Base-by-base conservation (phyloP, 2,329 filamentous ascomycete species). In the Cryphonectria japonica region DNA sequence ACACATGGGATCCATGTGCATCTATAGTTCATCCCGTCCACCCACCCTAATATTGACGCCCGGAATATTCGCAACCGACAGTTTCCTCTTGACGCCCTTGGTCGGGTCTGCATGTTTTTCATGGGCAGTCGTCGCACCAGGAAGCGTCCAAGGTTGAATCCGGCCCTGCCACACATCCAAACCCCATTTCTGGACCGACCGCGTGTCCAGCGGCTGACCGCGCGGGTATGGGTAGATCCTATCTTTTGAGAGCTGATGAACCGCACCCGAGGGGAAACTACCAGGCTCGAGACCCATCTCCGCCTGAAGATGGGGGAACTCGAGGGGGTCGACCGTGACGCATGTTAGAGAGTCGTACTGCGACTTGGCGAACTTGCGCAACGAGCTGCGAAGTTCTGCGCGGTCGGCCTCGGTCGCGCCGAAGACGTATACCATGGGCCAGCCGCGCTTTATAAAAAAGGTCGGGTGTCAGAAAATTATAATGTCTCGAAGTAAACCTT, bases 341-440 rank as follows among this genome's bases (percentile, higher is more conserved):
- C 77, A 76, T 5, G 79, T 82, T 54, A 83, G 72, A 11, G 76
- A 78, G 64, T 79, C 76, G 74, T 80, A 78, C 72, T 82, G 78
- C 34, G 69, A 74, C 22, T 73, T 74, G 2, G 80, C 80, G n/a
- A 82, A 78, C 43, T 71, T 75, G 67, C 73, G 75, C 13, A 82
- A 72, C 8, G 73, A 71, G 29, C 71, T 67, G 11, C 80, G 77
- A 14, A 82, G 75, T 26, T 74, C 66, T 16, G 78, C 73, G 0
- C 80, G 77, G 43, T 78, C 76, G 7, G 68, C 37, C 43, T 78
- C 76, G 34, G 78, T 79, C 6, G 72, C 63, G 9, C 78, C 78
- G 69, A 82, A 81, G 64, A 82, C 72, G 72, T 82, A 82, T 60
- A 82, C 76, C 73, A 82, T 81, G 7, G 81, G 78, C 77, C 77